A percentile compares a stretch with the other conserved stretches of the same genome.
These are phyloP conservation scores for Nepenthes alata DNA, from an alignment of 179 eudicot genomes.

Conservation along the genomic window DNA sequence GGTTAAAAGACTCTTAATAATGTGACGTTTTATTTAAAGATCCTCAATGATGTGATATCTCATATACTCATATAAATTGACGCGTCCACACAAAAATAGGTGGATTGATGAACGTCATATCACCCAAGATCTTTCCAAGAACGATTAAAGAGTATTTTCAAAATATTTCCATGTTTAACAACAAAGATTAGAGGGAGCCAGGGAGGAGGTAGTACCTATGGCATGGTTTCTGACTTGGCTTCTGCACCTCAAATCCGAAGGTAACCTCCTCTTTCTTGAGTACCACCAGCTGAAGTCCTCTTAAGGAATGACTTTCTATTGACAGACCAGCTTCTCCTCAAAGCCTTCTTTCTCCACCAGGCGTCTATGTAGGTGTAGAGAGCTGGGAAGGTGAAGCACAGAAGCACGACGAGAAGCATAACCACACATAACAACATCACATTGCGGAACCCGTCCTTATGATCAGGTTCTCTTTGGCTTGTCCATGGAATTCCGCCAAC, in stretches of 20 bases:
- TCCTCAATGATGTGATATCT: too few species aligned
- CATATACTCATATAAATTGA: too few species aligned
- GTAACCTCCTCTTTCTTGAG: constrained; percentile 48
- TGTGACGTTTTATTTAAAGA: too few species aligned
- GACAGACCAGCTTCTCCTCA: constrained; percentile 51
- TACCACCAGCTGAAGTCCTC: constrained; percentile 24
- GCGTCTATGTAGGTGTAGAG: constrained; percentile 39
- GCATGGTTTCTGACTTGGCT: background rate
- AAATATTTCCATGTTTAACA: too few species aligned
- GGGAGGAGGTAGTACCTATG: background rate
- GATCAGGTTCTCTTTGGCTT: constrained; percentile 42
- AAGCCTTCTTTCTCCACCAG: constrained; percentile 47
- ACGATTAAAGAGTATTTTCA: too few species aligned
- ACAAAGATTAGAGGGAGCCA: too few species aligned
- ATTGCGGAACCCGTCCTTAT: constrained; percentile 65
- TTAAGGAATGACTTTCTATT: constrained; percentile 42
- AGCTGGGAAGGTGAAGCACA: constrained; percentile 58
- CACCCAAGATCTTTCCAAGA: too few species aligned
- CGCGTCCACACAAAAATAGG: too few species aligned
- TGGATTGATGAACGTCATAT: too few species aligned
- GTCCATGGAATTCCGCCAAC: constrained; percentile 99
- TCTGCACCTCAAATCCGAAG: constrained; percentile 40
- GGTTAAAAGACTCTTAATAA: too few species aligned
- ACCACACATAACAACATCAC: constrained; percentile 56
- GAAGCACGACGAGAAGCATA: constrained; percentile 44